phyloP scores from a whole-genome alignment of 2,329 filamentous ascomycete genomes.

The Pseudogymnoascus sp. region DNA sequence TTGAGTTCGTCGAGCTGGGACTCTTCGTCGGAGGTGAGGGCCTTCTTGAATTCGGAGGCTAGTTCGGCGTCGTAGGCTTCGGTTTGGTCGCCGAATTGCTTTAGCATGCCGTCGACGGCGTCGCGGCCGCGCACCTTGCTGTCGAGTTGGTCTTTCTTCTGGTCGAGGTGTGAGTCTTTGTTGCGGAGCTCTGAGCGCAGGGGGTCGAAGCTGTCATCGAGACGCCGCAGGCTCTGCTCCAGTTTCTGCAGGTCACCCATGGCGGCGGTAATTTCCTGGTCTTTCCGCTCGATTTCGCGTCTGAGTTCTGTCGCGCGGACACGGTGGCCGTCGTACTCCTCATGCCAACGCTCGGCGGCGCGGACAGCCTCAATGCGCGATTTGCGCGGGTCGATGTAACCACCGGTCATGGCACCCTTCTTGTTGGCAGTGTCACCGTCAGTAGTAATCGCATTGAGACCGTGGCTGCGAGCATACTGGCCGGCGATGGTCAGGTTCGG shows the following conservation, averaged over 20 bases:
- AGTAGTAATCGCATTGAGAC: slow-evolving; percentile 85
- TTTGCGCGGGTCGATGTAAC: slow-evolving; percentile 78
- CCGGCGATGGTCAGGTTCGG: slow-evolving; percentile 80
- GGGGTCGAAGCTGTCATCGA: slow-evolving; percentile 76
- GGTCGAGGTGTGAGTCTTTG: slow-evolving; percentile 68
- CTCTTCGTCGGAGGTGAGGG: slow-evolving; percentile 76
- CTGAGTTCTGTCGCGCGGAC: slow-evolving; percentile 59
- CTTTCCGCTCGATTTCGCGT: slow-evolving; percentile 65
- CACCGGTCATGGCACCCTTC: slow-evolving; percentile 89
- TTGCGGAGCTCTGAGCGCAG: slow-evolving; percentile 68
- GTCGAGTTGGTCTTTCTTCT: slow-evolving; percentile 66
- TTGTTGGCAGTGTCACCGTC: slow-evolving; percentile 94
- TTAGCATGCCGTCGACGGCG: slow-evolving; percentile 67
- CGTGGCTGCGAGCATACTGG: slow-evolving; percentile 87
- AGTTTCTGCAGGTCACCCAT: slow-evolving; percentile 76
- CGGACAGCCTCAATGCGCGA: slow-evolving; percentile 84
- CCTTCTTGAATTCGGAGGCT: slow-evolving; percentile 84
- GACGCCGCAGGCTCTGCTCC: slow-evolving; percentile 68
- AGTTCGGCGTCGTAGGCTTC: slow-evolving; percentile 74
- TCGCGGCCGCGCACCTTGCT: slow-evolving; percentile 57
- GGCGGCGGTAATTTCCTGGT: slow-evolving; percentile 84
- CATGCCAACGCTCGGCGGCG: slow-evolving; percentile 65
- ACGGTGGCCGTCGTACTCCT: slow-evolving; percentile 63
- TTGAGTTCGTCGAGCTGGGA: slow-evolving; percentile 66
- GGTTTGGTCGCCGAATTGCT: slow-evolving; percentile 67